phyloP scores from a whole-genome alignment of 176 grass and related monocot genomes.

The sorghum (Sorghum bicolor) region DNA sequence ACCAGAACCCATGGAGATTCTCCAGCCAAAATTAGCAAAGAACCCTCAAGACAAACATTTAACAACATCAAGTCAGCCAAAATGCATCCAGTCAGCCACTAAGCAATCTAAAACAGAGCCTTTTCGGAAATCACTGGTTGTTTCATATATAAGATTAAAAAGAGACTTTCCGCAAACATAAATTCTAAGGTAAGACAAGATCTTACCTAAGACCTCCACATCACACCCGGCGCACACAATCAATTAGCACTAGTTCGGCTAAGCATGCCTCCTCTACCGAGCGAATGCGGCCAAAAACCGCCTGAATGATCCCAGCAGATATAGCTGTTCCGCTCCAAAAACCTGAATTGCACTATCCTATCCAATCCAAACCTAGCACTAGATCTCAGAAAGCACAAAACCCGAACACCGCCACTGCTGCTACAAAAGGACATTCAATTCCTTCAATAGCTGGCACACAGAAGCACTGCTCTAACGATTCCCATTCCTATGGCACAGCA shows the following conservation, averaged over 20 bases:
- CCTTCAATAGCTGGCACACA: not conserved
- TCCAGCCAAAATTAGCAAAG: constrained; percentile 11
- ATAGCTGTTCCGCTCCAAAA: not conserved
- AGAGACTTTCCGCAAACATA: not conserved
- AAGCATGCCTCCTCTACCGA: not conserved
- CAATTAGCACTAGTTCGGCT: not conserved
- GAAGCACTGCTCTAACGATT: not conserved
- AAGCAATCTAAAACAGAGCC: not conserved
- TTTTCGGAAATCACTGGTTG: not conserved
- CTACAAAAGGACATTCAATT: not conserved
- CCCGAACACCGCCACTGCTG: not conserved
- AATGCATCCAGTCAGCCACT: not conserved
- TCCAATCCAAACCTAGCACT: not conserved
- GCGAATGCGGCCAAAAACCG: not conserved
- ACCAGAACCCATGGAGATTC: not conserved
- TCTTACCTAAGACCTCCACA: not conserved
- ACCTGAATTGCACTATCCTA: not conserved
- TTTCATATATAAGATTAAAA: not conserved
- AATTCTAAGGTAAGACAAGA: not conserved
- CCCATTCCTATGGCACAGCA: not conserved
- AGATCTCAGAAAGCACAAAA: not conserved
- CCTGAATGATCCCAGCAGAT: not conserved
- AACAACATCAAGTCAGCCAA: not conserved
- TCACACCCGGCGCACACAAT: not conserved
- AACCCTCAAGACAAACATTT: not conserved